Conservation (phyloP, 2,329 filamentous ascomycete species). For the Cladophialophora immunda region DNA sequence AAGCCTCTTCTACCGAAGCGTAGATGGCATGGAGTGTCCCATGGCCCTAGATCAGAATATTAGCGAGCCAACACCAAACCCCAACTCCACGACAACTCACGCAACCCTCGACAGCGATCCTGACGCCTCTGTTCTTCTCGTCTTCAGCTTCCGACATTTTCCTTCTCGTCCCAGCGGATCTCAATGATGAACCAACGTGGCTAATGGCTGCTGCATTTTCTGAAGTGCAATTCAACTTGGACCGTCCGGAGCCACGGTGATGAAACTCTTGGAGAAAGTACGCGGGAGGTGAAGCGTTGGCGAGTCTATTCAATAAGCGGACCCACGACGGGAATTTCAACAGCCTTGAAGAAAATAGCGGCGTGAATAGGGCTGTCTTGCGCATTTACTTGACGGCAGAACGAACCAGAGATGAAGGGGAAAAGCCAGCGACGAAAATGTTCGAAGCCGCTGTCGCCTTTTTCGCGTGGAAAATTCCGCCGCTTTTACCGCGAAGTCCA, state of each 20-base stretch:
- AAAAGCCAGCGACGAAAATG: neutral
- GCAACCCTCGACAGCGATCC: constrained; percentile 87
- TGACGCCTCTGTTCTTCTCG: constrained; percentile 52
- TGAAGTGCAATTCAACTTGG: neutral
- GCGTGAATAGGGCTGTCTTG: neutral
- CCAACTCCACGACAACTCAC: constrained; percentile 61
- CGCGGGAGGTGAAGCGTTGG: neutral
- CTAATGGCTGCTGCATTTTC: constrained; percentile 5
- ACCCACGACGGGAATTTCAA: neutral
- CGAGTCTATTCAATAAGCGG: neutral
- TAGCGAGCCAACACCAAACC: constrained; percentile 13
- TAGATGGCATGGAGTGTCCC: constrained; percentile 93
- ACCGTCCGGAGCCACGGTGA: neutral
- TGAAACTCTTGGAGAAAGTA: neutral
- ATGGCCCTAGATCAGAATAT: constrained; percentile 71
- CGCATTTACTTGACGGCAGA: constrained; percentile 1
- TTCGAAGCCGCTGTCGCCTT: neutral
- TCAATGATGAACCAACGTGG: constrained; percentile 3
- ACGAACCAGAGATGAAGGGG: neutral
- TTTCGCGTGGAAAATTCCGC: neutral
- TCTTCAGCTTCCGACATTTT: constrained; percentile 11
- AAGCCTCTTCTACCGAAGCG: constrained; percentile 74
- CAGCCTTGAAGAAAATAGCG: neutral
- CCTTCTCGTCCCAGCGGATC: neutral
- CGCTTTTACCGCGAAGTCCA: neutral